Evolutionary conservation across 331 rosid species (phyloP).

Genomic region (Acacia concinna): DNA sequence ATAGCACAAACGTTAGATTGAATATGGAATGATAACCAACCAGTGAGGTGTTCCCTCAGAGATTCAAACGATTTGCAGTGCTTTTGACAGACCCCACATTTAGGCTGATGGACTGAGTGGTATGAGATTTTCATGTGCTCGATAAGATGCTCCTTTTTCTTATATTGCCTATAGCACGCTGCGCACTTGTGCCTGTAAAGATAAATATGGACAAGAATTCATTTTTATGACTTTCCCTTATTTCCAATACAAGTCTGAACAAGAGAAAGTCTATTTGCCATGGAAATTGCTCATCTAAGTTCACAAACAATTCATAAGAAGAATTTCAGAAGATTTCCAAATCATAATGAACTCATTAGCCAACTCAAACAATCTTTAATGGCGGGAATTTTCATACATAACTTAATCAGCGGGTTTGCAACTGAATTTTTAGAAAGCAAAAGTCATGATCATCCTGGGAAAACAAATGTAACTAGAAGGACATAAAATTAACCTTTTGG

Average conservation of each 20-base stretch:
- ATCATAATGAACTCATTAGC: constrained; percentile 13
- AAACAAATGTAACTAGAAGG: not conserved
- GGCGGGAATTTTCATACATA: constrained; percentile 23
- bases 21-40: constrained; percentile 39
- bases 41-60: constrained; percentile 70
- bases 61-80: constrained; percentile 85
- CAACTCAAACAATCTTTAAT: constrained; percentile 14
- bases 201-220: not conserved
- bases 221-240: not conserved
- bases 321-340: not conserved
- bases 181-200: constrained; percentile 63
- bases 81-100: constrained; percentile 66
- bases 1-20: not conserved
- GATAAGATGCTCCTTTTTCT: constrained; percentile 65
- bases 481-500: constrained; percentile 40
- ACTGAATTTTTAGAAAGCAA: not conserved
- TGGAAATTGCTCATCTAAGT: not conserved
- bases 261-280: not conserved
- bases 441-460: constrained; percentile 5
- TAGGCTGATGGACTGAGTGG: constrained; percentile 77
- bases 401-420: not conserved
- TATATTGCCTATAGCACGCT: constrained; percentile 78
- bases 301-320: not conserved
- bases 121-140: constrained; percentile 68
- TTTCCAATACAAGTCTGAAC: not conserved